Evolutionary conservation across 176 grass and related monocot species (phyloP), one percentile per base, ranked within the genome.

Genomic region (Avena atlantica): DNA sequence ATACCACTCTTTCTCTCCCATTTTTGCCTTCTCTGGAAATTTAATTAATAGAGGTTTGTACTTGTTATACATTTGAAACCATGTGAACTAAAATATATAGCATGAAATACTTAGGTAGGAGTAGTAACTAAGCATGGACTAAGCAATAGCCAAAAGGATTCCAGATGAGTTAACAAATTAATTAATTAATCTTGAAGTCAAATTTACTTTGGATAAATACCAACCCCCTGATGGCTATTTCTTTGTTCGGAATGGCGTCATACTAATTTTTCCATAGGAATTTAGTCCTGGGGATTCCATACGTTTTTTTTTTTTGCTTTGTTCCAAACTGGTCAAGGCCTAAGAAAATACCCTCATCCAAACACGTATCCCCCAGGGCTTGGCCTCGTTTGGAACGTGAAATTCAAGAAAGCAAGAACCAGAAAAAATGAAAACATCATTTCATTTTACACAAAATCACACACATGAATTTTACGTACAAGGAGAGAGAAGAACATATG

Each of bases 1-100:
- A 36, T 98, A 98, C 95, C 95, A 98, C 61, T 98, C 95, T 2
- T 98, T 98, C 68, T 98, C 95, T 52, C 95, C 95, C 48, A 98
- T 91, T 40, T 95, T 98, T 0, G 95, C 93, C 42, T 98, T 98
- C 20, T 85, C 95, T 98, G 45, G 2, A 72, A 79, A 19, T 40
- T 36, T 51, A 27, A 4, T 80, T 56, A 2, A 57, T 25, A 19
- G 1, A 84, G 4, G 36, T 14, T 34, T 14, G 29, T 48, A 67
- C 7, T 14, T 68, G 16, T 56, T 56, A 55, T 10, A 34, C 9
- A 12, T 52, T 9, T 10, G 24, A 76, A 76, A 3, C 16, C 53
- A 52, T 31, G 9, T 4, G 6, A 52, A 17, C 21, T 29, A 0
- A 17, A 62, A 20, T 8, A 67, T 34, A 67, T 36, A 12, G 11